Evolutionary conservation across 345 rosid species (phyloP), one percentile per base, ranked within the genome.

Genomic region (Eutrema yunnanense): DNA sequence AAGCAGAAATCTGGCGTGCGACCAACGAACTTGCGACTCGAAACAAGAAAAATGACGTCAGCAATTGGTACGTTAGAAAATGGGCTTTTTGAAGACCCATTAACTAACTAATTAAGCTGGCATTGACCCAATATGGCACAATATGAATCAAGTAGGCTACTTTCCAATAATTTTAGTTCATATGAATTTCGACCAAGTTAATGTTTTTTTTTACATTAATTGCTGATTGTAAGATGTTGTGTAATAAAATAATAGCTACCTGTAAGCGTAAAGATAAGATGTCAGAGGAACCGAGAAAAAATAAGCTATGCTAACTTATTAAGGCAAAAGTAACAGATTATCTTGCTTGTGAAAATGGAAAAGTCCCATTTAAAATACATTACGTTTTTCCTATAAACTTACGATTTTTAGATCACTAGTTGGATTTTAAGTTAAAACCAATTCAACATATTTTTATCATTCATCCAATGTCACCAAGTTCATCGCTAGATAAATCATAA

Each of bases 71-170:
- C 49, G 34, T 49, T 60, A 9, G 6, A 0, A 9, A n/a, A 9
- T 50, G 61, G 75, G 75, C 75, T 51, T 51, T 30, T 14, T 30
- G 26, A 55, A 30, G 62, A 7, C 46, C 57, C 65, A 47, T 34
- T 37, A 50, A 37, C 6, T 33, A 48, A 48, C 33, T 27, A 29
- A 4, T 26, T 16, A 33, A 7, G 4, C 22, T 30, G 6, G 51
- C 8, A 38, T 27, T 38, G 38, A 38, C 29, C n/a, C 8, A 19
- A 49, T 9, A 49, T 22, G 54, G 9, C 72, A 50, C n/a, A n/a
- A 22, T 65, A 13, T 26, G 13, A 14, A 30, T 43, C 9, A 50
- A 27, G 36, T 27, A 52, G 34, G 34, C 34, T 51, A 27, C n/a
- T 51, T 40, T 40, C 3, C 44, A 41, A 9, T 36, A 6, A 6